Evolutionary conservation across 345 rosid species (phyloP).

Genomic region (Turritis glabra): DNA sequence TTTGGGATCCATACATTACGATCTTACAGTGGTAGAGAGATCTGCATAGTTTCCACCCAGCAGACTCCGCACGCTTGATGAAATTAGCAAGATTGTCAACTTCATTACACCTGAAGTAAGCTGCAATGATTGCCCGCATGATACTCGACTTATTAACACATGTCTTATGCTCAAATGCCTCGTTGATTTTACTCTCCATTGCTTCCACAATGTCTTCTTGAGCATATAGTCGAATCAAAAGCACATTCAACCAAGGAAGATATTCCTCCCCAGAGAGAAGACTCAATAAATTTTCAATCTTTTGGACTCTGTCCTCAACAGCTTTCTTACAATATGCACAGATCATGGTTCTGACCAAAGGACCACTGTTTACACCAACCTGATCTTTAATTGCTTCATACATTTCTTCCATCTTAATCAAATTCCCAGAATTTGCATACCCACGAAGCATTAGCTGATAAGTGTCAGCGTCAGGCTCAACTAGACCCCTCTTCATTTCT

Average conservation of each 20-base stretch:
- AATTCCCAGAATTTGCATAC: constrained; percentile 71
- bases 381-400: constrained; percentile 57
- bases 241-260: constrained; percentile 79
- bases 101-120: constrained; percentile 63
- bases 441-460: constrained; percentile 80
- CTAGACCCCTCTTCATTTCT: constrained; percentile 49
- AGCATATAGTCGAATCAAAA: constrained; percentile 75
- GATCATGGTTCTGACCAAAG: constrained; percentile 73
- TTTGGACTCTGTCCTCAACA: constrained; percentile 50
- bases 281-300: constrained; percentile 51
- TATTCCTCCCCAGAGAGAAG: constrained; percentile 64
- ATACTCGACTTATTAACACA: constrained; percentile 39
- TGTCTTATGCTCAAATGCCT: constrained; percentile 72
- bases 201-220: constrained; percentile 58
- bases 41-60: constrained; percentile 77
- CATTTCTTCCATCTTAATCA: constrained; percentile 67
- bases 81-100: constrained; percentile 67
- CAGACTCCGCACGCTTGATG: constrained; percentile 63
- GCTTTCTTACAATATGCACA: constrained; percentile 78
- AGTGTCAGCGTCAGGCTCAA: constrained; percentile 58
- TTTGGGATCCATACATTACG: constrained; percentile 63
- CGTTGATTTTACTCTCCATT: constrained; percentile 70
- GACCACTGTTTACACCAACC: constrained; percentile 36
- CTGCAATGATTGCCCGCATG: constrained; percentile 56
- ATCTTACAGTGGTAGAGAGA: constrained; percentile 75